Percentiles rank a stretch among this genome's conserved stretches.
These are phyloP conservation scores for Copromyces sp. DNA, from an alignment of 495 filamentous ascomycete genomes.

Conservation along the genomic window DNA sequence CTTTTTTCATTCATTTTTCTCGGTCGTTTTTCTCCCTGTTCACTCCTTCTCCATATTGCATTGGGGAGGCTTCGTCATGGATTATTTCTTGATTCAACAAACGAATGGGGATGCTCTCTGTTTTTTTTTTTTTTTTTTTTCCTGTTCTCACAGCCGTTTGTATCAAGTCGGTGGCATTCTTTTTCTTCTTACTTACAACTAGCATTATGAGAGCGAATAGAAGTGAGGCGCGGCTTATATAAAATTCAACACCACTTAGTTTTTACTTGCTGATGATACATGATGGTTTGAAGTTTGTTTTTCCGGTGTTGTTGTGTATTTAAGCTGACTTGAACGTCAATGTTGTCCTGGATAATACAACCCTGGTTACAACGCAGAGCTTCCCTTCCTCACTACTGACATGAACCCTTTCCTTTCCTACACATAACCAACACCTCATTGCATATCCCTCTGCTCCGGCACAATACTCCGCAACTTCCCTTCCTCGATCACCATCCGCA, in stretches of 20 bases:
- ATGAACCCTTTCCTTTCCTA: too few species aligned
- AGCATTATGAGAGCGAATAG: not conserved
- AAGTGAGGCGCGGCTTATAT: not conserved
- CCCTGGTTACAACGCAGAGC: not conserved
- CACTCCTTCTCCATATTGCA: not conserved
- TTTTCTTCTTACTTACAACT: not conserved
- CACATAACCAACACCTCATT: not conserved
- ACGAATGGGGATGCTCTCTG: not conserved
- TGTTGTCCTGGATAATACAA: not conserved
- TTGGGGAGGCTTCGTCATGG: not conserved
- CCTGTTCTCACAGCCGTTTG: not conserved
- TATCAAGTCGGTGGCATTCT: not conserved
- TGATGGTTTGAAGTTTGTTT: not conserved
- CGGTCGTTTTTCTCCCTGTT: not conserved
- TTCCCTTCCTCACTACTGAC: not conserved
- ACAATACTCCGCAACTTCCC: conserved; percentile 61
- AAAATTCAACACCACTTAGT: not conserved
- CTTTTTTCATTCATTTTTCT: not conserved
- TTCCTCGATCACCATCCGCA: conserved; percentile 51
- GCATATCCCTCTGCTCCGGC: conserved; percentile 48
- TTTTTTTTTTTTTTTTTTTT: not conserved
- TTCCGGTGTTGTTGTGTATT: not conserved
- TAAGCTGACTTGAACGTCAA: not conserved
- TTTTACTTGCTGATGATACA: not conserved
- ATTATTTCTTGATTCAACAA: not conserved